A percentile compares a stretch with the other conserved stretches of the same genome.
Evolutionary conservation across 1,139 yeast genomes (phyloP).

Genomic region (Pneumocystis jirovecii): DNA sequence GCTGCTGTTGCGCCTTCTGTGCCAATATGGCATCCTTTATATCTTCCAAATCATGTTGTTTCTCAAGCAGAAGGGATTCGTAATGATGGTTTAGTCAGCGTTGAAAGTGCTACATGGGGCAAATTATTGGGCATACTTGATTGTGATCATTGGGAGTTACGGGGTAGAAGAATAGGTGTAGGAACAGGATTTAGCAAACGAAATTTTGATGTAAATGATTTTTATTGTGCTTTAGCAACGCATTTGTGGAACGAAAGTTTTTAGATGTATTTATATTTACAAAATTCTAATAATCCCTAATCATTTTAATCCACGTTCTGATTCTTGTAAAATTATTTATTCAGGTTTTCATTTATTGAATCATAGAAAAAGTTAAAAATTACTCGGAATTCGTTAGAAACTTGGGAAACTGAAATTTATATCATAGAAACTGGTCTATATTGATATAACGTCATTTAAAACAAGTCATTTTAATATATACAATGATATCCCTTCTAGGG

Average conservation of each 20-base stretch:
- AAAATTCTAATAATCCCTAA: not conserved
- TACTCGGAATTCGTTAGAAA: not conserved
- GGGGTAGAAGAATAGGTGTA: conserved; percentile 3
- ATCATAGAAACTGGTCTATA: not conserved
- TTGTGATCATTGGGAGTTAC: conserved; percentile 69
- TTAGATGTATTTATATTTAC: not conserved
- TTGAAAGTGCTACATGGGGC: conserved; percentile 72
- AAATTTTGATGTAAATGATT: not conserved
- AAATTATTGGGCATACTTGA: conserved; percentile 61
- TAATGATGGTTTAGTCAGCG: conserved; percentile 79
- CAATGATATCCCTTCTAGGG: not conserved
- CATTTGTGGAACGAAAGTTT: not conserved
- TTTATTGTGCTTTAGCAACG: not conserved
- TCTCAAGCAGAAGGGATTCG: conserved; percentile 24
- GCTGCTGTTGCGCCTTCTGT: conserved; percentile 37
- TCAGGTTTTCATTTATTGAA: no score
- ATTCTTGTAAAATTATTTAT: no score
- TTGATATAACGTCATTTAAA: not conserved
- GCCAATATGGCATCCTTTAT: conserved; percentile 12
- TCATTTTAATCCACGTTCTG: not conserved
- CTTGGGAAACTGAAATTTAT: not conserved
- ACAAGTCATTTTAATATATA: not conserved
- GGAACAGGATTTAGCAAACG: not conserved
- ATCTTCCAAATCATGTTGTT: conserved; percentile 11
- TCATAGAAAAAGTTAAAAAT: not conserved